phyloP scores from a whole-genome alignment of 2,329 filamentous ascomycete species.

The Colletotrichum abscissum region DNA sequence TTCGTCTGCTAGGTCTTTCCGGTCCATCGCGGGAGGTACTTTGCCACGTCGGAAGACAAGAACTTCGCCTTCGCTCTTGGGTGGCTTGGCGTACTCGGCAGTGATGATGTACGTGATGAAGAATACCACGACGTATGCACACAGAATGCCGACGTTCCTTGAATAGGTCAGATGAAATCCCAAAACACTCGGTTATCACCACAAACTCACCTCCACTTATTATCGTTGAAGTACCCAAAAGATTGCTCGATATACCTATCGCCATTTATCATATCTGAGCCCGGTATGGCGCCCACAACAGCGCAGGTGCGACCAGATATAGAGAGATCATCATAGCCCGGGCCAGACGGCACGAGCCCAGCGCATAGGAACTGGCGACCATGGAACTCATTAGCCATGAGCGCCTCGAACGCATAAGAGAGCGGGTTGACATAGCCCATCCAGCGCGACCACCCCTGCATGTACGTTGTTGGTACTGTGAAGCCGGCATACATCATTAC shows the following conservation, averaged over 20 bases:
- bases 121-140: conserved; percentile 72
- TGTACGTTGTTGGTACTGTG: conserved; percentile 72
- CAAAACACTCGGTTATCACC: rapidly evolving
- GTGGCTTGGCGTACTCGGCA: conserved; percentile 73
- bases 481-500: conserved; percentile 80
- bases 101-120: conserved; percentile 69
- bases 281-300: conserved; percentile 56
- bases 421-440: conserved; percentile 85
- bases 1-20: conserved; percentile 10
- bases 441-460: conserved; percentile 85
- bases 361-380: conserved; percentile 68
- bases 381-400: conserved; percentile 88
- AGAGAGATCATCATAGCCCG: conserved; percentile 50
- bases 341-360: conserved; percentile 54
- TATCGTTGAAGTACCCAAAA: conserved; percentile 55
- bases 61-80: conserved; percentile 81
- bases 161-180: background rate
- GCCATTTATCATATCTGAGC: conserved; percentile 54
- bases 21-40: conserved; percentile 60
- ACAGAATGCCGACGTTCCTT: conserved; percentile 76
- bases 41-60: conserved; percentile 63
- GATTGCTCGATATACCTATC: conserved; percentile 54
- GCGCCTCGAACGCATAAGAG: conserved; percentile 81
- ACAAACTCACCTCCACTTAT: conserved; percentile 55
- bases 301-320: conserved; percentile 56